phyloP scores from a whole-genome alignment of 768 basidiomycete genomes.

The Naganishia friedmannii region DNA sequence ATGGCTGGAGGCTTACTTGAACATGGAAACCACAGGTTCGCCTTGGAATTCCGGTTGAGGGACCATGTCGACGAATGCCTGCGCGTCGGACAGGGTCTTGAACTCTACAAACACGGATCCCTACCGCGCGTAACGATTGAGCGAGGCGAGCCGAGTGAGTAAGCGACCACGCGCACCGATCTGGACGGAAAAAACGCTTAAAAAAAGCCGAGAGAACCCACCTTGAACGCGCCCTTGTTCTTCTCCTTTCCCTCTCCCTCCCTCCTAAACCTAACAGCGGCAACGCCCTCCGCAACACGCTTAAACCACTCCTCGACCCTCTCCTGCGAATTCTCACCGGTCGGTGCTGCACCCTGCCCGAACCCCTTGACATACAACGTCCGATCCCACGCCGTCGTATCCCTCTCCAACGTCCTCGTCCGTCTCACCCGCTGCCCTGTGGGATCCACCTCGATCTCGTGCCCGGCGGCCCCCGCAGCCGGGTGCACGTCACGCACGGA shows the following conservation, averaged over 20 bases:
- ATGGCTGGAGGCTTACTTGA: constrained; percentile 62
- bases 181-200: too few species aligned
- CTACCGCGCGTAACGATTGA: constrained; percentile 58
- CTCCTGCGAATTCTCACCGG: constrained; percentile 61
- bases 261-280: constrained; percentile 83
- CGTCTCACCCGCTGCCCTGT: constrained; percentile 71
- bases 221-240: constrained; percentile 75
- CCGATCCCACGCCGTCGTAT: constrained; percentile 73
- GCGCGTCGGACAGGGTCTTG: constrained; percentile 64
- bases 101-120: constrained; percentile 93
- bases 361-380: constrained; percentile 94
- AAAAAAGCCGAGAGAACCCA: too few species aligned
- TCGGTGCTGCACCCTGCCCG: constrained; percentile 65
- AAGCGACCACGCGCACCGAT: too few species aligned
- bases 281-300: constrained; percentile 70
- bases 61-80: constrained; percentile 73
- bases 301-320: constrained; percentile 76
- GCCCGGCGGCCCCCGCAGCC: constrained; percentile 1
- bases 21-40: constrained; percentile 78
- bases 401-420: constrained; percentile 69
- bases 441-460: constrained; percentile 27
- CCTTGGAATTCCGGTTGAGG: constrained; percentile 68
- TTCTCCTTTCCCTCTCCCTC: constrained; percentile 56
- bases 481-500: constrained; percentile 58
- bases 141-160: too few species aligned